Percentiles rank a stretch among this genome's conserved stretches.
Conservation (phyloP, 2,329 filamentous ascomycete genomes). For the Lecanicillium sp. region DNA sequence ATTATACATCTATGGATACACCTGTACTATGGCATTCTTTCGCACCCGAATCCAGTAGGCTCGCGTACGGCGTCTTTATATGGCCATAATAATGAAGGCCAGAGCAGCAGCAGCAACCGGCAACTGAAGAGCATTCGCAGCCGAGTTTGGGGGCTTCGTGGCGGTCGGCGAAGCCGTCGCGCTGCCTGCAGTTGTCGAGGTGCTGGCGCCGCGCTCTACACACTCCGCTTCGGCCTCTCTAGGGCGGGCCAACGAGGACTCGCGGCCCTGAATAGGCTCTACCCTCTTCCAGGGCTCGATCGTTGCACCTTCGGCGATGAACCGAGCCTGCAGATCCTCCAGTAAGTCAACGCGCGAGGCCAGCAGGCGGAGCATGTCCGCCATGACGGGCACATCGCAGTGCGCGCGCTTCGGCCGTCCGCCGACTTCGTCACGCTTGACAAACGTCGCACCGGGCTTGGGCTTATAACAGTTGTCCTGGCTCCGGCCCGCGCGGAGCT, state of each 20-base stretch:
- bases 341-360: constrained; percentile 21
- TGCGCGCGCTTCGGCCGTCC: constrained; percentile 20
- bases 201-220: background rate
- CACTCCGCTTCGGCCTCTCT: background rate
- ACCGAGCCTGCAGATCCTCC: constrained; percentile 19
- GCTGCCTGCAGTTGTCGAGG: background rate
- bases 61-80: no score
- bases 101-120: background rate
- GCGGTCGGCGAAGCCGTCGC: background rate
- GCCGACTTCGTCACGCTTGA: constrained; percentile 24
- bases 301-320: background rate
- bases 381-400: constrained; percentile 25
- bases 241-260: background rate
- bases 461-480: constrained; percentile 45
- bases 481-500: constrained; percentile 43
- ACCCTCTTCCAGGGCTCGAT: constrained; percentile 7
- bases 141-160: background rate
- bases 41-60: no score
- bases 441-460: constrained; percentile 29
- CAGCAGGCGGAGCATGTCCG: constrained; percentile 25
- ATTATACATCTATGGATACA: background rate
- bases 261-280: background rate
- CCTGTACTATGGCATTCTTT: no score
- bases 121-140: background rate
- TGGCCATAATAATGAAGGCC: no score